phyloP scores from a whole-genome alignment of 1,284 basidiomycete species.

The Inonotus hispidus region DNA sequence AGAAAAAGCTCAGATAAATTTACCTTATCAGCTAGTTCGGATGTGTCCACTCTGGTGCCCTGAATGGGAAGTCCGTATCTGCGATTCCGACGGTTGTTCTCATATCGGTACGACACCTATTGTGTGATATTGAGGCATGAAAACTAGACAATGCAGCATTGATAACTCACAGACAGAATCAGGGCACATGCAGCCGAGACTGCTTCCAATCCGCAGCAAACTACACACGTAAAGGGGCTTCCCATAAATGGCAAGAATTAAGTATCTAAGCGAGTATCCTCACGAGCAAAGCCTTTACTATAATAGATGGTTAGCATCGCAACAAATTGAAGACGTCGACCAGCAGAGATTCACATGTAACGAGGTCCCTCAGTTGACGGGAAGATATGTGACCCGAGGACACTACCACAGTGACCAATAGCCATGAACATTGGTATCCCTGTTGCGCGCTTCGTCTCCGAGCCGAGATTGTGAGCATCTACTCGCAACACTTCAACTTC shows the following conservation, averaged over 20 bases:
- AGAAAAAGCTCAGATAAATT: conserved; percentile 16
- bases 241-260: neutral
- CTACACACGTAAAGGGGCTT: neutral
- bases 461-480: conserved; percentile 69
- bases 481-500: neutral
- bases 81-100: conserved; percentile 53
- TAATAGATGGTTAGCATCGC: neutral
- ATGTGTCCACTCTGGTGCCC: conserved; percentile 54
- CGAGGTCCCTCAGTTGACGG: conserved; percentile 56
- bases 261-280: conserved; percentile 23
- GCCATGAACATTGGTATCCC: conserved; percentile 72
- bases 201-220: conserved; percentile 39
- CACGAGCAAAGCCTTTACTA: conserved; percentile 60
- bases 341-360: conserved; percentile 52
- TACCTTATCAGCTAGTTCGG: conserved; percentile 62
- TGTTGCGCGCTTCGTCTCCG: conserved; percentile 71
- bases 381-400: conserved; percentile 68
- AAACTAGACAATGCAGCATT: neutral
- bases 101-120: conserved; percentile 51
- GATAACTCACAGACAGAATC: conserved; percentile 43
- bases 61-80: conserved; percentile 47
- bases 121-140: no score
- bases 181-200: conserved; percentile 49
- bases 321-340: neutral
- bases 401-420: conserved; percentile 68